Conservation (phyloP, 805 yeast species). For the Diddensiella santjacobensis region DNA sequence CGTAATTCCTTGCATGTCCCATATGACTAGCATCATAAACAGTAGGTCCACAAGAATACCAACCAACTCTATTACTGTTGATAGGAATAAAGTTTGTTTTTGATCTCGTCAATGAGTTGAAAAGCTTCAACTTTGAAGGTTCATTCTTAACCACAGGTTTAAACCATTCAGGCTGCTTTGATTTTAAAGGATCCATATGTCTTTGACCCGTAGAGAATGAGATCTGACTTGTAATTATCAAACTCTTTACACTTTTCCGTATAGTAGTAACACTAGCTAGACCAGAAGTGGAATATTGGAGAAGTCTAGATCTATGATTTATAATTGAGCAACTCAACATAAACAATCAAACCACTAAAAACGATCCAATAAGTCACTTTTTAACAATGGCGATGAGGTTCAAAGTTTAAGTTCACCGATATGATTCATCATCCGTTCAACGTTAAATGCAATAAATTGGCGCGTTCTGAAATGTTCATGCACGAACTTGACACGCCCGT, state of each 20-base stretch:
- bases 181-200: conserved; percentile 12
- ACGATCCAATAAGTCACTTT: too few species aligned
- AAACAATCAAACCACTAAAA: too few species aligned
- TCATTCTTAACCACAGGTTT: conserved; percentile 33
- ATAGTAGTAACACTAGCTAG: too few species aligned
- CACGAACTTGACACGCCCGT: neutral
- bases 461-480: neutral
- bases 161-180: conserved; percentile 52
- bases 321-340: neutral
- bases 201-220: neutral
- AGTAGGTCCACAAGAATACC: conserved; percentile 99
- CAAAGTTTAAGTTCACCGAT: neutral
- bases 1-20: conserved; percentile 99
- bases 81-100: conserved; percentile 78
- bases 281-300: too few species aligned
- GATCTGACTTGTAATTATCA: neutral
- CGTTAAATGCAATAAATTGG: neutral
- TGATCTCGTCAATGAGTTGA: conserved; percentile 77
- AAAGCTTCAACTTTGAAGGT: conserved; percentile 54
- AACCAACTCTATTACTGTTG: conserved; percentile 58
- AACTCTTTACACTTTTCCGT: neutral
- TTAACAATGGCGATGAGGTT: neutral
- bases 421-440: neutral
- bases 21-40: conserved; percentile 94
- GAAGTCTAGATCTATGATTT: neutral